A percentile compares a stretch with the other conserved stretches of the same genome.
phyloP scores from a whole-genome alignment of 495 filamentous ascomycete genomes.

The Darksidea phi region DNA sequence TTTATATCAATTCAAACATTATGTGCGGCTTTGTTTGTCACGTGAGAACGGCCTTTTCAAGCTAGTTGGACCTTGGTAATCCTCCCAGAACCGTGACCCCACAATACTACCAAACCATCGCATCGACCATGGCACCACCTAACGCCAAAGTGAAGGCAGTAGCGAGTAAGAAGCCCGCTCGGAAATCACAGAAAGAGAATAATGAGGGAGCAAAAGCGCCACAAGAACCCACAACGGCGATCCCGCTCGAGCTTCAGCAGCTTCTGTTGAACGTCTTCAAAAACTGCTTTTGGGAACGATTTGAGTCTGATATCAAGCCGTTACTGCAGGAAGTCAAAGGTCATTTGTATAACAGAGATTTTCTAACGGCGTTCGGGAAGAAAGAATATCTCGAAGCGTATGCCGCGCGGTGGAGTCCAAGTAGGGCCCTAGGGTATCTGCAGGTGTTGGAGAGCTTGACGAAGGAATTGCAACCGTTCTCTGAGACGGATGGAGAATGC shows the following conservation, averaged over 20 bases:
- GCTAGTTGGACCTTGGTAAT: no score
- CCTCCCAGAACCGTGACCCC: no score
- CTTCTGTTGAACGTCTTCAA: conserved; percentile 74
- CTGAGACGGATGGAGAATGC: conserved; percentile 14
- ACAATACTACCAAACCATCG: no score
- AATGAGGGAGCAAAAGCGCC: not conserved
- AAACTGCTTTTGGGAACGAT: conserved; percentile 53
- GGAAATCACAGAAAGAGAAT: not conserved
- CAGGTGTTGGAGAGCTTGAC: conserved; percentile 57
- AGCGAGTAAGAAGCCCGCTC: not conserved
- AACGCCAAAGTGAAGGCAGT: not conserved
- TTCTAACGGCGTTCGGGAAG: conserved; percentile 70
- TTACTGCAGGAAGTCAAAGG: conserved; percentile 77
- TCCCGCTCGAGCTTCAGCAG: conserved; percentile 62
- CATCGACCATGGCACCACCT: not conserved
- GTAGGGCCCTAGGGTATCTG: conserved; percentile 75
- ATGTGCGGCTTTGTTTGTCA: no score
- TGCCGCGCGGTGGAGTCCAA: conserved; percentile 81
- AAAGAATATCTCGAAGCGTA: conserved; percentile 72
- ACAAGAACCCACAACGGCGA: not conserved
- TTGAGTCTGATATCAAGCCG: conserved; percentile 49
- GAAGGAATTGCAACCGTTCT: conserved; percentile 39
- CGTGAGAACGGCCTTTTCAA: no score
- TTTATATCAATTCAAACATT: no score
- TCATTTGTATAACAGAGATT: conserved; percentile 82